Evolutionary conservation across 306 rosid species (phyloP).

Genomic region (Styphnolobium japonicum): DNA sequence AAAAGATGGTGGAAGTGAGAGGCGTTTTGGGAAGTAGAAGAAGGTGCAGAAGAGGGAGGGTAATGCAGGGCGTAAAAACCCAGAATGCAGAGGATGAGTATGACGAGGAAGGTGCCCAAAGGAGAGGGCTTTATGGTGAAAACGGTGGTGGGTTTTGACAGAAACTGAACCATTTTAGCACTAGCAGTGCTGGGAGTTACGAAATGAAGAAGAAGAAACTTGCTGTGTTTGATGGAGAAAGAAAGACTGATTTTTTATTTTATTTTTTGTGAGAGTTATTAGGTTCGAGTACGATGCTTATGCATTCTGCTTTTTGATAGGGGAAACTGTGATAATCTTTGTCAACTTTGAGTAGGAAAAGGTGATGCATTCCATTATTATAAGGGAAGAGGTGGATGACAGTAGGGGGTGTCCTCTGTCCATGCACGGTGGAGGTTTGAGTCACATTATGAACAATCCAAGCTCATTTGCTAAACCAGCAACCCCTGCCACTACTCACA

Average conservation of each 20-base stretch:
- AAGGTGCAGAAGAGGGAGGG: conserved; percentile 32
- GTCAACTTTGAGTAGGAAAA: background rate
- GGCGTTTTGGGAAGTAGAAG: conserved; percentile 17
- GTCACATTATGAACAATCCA: conserved; percentile 24
- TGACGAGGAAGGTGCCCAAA: conserved; percentile 24
- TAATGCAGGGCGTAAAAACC: conserved; percentile 52
- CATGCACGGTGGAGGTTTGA: conserved; percentile 29
- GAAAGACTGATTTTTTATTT: background rate
- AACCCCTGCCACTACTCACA: conserved; percentile 30
- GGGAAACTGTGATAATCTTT: background rate
- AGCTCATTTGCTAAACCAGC: background rate
- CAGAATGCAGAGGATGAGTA: conserved; percentile 54
- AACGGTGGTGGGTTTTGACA: conserved; percentile 33
- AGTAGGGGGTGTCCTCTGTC: background rate
- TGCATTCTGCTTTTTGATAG: background rate
- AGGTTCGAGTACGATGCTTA: background rate
- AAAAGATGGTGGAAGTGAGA: conserved; percentile 41
- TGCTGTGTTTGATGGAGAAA: background rate
- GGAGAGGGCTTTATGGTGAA: conserved; percentile 49
- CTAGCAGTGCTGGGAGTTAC: background rate
- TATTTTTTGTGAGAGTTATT: background rate
- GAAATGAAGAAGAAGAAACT: background rate
- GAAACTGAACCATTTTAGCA: conserved; percentile 44
- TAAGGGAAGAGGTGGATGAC: conserved; percentile 32
- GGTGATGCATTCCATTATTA: background rate